Evolutionary conservation across 139 green algal species (phyloP), one percentile per base, ranked within the genome.

Genomic region (Edaphochlamys debaryana): DNA sequence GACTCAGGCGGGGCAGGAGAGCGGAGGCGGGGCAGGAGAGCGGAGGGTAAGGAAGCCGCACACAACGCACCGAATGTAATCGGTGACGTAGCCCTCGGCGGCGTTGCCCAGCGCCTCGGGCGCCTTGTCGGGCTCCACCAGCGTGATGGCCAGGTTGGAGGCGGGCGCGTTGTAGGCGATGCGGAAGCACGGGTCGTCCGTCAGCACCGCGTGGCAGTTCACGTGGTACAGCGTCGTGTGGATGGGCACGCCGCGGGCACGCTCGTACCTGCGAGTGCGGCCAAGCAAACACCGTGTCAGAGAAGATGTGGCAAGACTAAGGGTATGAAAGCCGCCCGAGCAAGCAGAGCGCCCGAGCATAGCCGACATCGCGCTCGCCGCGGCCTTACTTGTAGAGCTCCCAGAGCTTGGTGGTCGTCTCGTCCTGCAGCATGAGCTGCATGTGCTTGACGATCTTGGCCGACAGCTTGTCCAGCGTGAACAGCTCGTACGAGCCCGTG

Each of bases 381-480:
- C n/a, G n/a, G n/a, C 40, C 79, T 58, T 37, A 84, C 79, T 72
- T 85, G 68, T 85, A 85, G 45, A 86, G 70, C 69, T 87, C 80
- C 69, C 90, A 87, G 11, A 91, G 74, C 73, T 79, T 90, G 37
- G 60, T 82, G 32, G 72, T 83, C 36, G 91, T 40, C 19, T 98
- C 95, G 20, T 98, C 95, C 48, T 72, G 45, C 62, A 95, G 80
- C 69, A 96, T 87, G 38, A 90, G 41, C 82, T 86, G 82, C 87
- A 93, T 90, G 75, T 98, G 96, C 87, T 98, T 98, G 32, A 99
- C 90, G 6, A 98, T 70, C 88, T 97, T 97, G 82, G 91, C 89
- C 58, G 98, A 92, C 38, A 99, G 93, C 92, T 98, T 98, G 92
- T 99, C 96, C 66, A 98, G 90, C 48, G 96, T 98, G 93, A 98